A percentile compares a stretch with the other conserved stretches of the same genome.
phyloP scores from a whole-genome alignment of 2,329 filamentous ascomycete species.

The Sclerotinia spermophila region DNA sequence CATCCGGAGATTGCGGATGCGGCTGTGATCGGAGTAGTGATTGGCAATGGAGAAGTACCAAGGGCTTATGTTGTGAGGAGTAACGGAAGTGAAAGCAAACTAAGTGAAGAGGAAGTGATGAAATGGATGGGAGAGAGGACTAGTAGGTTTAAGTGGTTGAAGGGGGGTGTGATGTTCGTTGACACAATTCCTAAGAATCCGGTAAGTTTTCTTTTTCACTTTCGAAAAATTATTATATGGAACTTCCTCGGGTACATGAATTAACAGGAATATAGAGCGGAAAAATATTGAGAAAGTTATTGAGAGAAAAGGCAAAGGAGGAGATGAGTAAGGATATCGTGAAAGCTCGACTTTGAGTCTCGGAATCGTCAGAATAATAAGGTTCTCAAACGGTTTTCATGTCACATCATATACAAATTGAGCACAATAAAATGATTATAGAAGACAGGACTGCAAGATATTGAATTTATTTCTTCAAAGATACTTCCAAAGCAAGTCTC shows the following conservation, averaged over 20 bases:
- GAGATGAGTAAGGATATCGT: conserved; percentile 3
- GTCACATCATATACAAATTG: neutral
- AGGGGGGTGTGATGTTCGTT: conserved; percentile 64
- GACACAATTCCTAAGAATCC: conserved; percentile 68
- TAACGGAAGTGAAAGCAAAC: conserved; percentile 34
- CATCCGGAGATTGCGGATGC: conserved; percentile 43
- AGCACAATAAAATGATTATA: neutral
- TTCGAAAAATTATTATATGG: neutral
- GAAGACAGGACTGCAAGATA: neutral
- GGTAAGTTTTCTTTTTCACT: conserved; percentile 27
- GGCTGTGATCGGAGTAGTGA: conserved; percentile 45
- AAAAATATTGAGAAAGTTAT: conserved; percentile 48
- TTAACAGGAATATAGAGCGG: conserved; percentile 34
- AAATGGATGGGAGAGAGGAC: conserved; percentile 56
- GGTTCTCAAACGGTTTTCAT: neutral
- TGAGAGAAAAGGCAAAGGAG: conserved; percentile 43
- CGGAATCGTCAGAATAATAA: neutral
- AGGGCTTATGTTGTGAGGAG: conserved; percentile 53
- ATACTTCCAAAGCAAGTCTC: neutral
- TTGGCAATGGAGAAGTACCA: conserved; percentile 47
- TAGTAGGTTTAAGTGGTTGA: conserved; percentile 62
- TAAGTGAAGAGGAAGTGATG: conserved; percentile 46
- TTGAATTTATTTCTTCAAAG: neutral
- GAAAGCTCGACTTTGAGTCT: neutral
- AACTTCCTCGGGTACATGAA: neutral